These are phyloP conservation scores for Psilocybe cyanescens DNA, from an alignment of 768 basidiomycete species.

Conservation along the genomic window DNA sequence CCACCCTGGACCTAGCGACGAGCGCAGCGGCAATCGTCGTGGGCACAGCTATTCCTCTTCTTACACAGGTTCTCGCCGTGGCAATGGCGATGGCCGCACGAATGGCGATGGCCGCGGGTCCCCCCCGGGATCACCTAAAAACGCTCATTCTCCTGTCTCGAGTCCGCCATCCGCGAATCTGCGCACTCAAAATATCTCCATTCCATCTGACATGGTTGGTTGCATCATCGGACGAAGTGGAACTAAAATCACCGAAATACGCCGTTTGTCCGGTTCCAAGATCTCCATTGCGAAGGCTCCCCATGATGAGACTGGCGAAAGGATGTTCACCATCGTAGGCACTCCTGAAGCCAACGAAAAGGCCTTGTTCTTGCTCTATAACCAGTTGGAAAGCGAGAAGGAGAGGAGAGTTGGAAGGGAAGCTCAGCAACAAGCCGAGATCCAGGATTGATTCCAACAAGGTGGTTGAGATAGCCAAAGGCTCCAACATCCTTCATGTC, in stretches of 20 bases:
- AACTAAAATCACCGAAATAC: slow-evolving; percentile 98
- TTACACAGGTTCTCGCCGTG: slow-evolving; percentile 57
- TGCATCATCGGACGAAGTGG: slow-evolving; percentile 96
- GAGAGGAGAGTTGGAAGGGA: slow-evolving; percentile 89
- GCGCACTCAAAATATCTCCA: slow-evolving; percentile 98
- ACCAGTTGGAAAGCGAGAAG: slow-evolving; percentile 96
- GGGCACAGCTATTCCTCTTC: slow-evolving; percentile 54
- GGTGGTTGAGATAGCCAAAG: slow-evolving; percentile 1
- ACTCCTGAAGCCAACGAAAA: slow-evolving; percentile 97
- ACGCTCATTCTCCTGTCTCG: slow-evolving; percentile 52
- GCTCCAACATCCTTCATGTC: slow-evolving; percentile 6
- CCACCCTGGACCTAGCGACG: slow-evolving; percentile 89
- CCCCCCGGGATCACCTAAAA: slow-evolving; percentile 48
- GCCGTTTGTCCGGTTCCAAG: slow-evolving; percentile 95
- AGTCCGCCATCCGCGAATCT: slow-evolving; percentile 75
- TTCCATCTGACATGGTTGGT: slow-evolving; percentile 99
- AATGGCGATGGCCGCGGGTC: slow-evolving; percentile 60
- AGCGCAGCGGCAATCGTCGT: slow-evolving; percentile 59
- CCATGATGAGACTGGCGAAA: slow-evolving; percentile 98
- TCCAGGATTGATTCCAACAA: slow-evolving; percentile 40
- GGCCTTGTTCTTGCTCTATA: slow-evolving; percentile 95
- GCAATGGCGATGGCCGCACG: slow-evolving; percentile 63
- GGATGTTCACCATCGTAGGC: slow-evolving; percentile 99
- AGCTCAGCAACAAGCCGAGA: slow-evolving; percentile 75
- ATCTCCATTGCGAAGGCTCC: slow-evolving; percentile 99